Evolutionary conservation across 1,284 basidiomycete genomes (phyloP).

Genomic region (Pulchroboletus neoregius): DNA sequence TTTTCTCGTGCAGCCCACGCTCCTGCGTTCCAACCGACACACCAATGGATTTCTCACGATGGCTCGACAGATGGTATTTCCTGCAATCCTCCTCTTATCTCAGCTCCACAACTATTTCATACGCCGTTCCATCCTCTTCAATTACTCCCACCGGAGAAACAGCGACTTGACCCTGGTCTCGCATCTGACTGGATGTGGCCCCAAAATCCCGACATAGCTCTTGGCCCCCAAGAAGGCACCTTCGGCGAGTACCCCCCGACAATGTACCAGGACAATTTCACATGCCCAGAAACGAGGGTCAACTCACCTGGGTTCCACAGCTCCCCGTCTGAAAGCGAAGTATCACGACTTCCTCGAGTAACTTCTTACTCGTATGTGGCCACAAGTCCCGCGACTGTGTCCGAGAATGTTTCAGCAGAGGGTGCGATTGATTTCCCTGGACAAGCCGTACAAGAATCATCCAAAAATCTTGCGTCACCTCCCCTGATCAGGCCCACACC

Average conservation of each 20-base stretch:
- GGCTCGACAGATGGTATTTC: conserved; percentile 5
- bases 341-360: conserved; percentile 10
- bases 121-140: conserved; percentile 17
- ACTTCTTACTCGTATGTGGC: conserved; percentile 4
- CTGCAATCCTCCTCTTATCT: conserved; percentile 6
- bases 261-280: conserved; percentile 7
- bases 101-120: conserved; percentile 13
- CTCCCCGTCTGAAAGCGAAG: conserved; percentile 15
- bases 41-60: conserved; percentile 17
- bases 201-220: conserved; percentile 12
- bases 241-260: conserved; percentile 13
- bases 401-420: conserved; percentile 4
- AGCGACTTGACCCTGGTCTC: conserved; percentile 4
- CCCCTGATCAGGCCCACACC: conserved; percentile 29
- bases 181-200: conserved; percentile 23
- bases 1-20: conserved; percentile 10
- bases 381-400: conserved; percentile 1
- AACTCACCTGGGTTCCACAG: conserved; percentile 4
- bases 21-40: conserved; percentile 17
- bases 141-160: conserved; percentile 15
- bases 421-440: neutral
- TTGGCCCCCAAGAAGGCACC: conserved; percentile 7
- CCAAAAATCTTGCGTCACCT: conserved; percentile 16
- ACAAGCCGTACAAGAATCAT: conserved; percentile 6
- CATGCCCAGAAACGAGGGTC: conserved; percentile 10